Percentiles rank a stretch among this genome's conserved stretches.
These are phyloP conservation scores for Aaosphaeria pasadenensis DNA, from an alignment of 2,329 filamentous ascomycete species.

Conservation along the genomic window DNA sequence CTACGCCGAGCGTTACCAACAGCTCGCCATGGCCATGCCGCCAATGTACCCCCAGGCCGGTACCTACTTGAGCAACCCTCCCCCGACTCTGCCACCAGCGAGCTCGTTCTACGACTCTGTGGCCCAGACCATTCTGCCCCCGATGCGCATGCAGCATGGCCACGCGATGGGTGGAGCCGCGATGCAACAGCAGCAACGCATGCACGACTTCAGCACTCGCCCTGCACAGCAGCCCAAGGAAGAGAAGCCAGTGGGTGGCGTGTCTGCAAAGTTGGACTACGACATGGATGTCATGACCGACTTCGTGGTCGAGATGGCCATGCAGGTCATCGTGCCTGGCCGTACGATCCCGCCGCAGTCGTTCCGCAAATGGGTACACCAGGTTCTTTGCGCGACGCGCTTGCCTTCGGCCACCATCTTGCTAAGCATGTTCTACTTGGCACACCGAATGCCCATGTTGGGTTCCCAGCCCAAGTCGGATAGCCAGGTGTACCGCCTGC, in stretches of 20 bases:
- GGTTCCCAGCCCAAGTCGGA: conserved; percentile 51
- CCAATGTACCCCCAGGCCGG: conserved; percentile 40
- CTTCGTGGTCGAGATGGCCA: conserved; percentile 87
- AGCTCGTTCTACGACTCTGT: conserved; percentile 45
- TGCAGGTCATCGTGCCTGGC: conserved; percentile 65
- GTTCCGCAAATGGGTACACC: conserved; percentile 88
- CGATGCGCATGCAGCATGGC: conserved; percentile 43
- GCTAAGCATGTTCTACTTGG: conserved; percentile 84
- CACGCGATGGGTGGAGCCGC: conserved; percentile 34
- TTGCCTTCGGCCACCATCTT: conserved; percentile 89
- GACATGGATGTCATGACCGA: conserved; percentile 96
- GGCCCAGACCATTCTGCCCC: conserved; percentile 45
- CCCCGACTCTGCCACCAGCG: conserved; percentile 33
- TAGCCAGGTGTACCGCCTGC: conserved; percentile 79
- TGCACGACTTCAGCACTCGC: conserved; percentile 39
- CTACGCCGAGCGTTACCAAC: conserved; percentile 46
- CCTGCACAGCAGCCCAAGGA: conserved; percentile 51
- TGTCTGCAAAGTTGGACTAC: conserved; percentile 92
- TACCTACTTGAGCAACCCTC: conserved; percentile 36
- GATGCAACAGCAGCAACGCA: conserved; percentile 34
- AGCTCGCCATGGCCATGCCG: conserved; percentile 38
- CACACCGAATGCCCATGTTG: conserved; percentile 76
- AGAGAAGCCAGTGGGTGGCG: conserved; percentile 73
- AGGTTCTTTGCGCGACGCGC: conserved; percentile 85
- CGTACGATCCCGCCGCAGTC: conserved; percentile 60